phyloP scores from a whole-genome alignment of 768 basidiomycete genomes.

The Suillus hirtellus region DNA sequence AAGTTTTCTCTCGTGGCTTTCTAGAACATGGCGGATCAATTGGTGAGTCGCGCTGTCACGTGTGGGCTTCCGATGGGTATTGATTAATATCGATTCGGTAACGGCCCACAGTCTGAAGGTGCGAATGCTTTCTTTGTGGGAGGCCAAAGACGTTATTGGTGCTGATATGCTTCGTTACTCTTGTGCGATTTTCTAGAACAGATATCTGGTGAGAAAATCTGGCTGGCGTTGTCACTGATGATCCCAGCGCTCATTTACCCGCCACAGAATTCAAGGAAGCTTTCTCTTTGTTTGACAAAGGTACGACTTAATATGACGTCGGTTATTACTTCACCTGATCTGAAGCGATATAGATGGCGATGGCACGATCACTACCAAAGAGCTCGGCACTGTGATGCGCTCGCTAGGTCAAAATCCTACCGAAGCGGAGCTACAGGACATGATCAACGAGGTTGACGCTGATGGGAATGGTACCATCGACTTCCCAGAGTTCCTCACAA shows the following conservation, averaged over 20 bases:
- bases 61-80: constrained; percentile 17
- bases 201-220: constrained; percentile 69
- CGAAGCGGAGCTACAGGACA: constrained; percentile 88
- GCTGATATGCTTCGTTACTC: constrained; percentile 10
- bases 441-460: constrained; percentile 94
- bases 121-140: constrained; percentile 21
- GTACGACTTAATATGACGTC: constrained; percentile 41
- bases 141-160: neutral
- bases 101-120: constrained; percentile 56
- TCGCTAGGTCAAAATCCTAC: constrained; percentile 92
- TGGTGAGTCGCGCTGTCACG: constrained; percentile 40
- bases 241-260: constrained; percentile 9
- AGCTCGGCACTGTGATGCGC: constrained; percentile 93
- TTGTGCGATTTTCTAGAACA: constrained; percentile 60
- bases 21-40: constrained; percentile 55
- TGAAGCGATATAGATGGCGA: constrained; percentile 67
- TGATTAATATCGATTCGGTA: constrained; percentile 17
- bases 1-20: constrained; percentile 7
- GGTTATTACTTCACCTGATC: neutral
- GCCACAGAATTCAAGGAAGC: constrained; percentile 94
- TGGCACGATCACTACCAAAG: constrained; percentile 88
- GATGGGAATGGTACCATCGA: constrained; percentile 90
- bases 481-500: constrained; percentile 78
- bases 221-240: constrained; percentile 2
- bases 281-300: constrained; percentile 96